Conservation (phyloP, 257 asterid species). For the Primulina huaijiensis region DNA sequence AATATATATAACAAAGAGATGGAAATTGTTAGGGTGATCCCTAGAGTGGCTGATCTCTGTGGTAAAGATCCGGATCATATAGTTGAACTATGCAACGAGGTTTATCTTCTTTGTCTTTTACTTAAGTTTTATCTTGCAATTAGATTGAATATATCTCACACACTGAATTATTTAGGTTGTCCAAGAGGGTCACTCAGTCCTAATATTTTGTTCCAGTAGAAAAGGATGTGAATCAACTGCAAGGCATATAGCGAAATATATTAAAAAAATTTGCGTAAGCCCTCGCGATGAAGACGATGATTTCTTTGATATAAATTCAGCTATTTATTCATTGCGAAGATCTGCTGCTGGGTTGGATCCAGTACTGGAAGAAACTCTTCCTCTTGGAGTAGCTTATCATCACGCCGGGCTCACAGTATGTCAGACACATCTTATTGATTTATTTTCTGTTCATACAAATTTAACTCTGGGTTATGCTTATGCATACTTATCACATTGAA, state of each 20-base stretch:
- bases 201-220: slow-evolving; percentile 91
- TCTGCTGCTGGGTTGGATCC: slow-evolving; percentile 98
- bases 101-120: slow-evolving; percentile 31
- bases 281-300: slow-evolving; percentile 46
- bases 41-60: slow-evolving; percentile 69
- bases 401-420: slow-evolving; percentile 97
- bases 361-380: slow-evolving; percentile 85
- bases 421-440: slow-evolving; percentile 23
- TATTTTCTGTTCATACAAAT: slow-evolving; percentile 20
- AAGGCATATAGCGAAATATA: slow-evolving; percentile 79
- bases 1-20: slow-evolving; percentile 74
- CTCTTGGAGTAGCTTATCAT: slow-evolving; percentile 95
- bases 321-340: slow-evolving; percentile 78
- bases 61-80: slow-evolving; percentile 98
- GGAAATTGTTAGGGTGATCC: slow-evolving; percentile 68
- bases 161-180: slow-evolving; percentile 59
- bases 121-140: slow-evolving; percentile 23
- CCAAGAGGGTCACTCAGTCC: slow-evolving; percentile 97
- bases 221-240: slow-evolving; percentile 99
- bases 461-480: background rate
- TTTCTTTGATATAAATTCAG: slow-evolving; percentile 56
- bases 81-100: slow-evolving; percentile 96
- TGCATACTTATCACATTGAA: slow-evolving; percentile 16
- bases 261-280: slow-evolving; percentile 52
- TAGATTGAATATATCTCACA: slow-evolving; percentile 22